These are phyloP conservation scores for Rhynchospora breviuscula DNA, from an alignment of 176 grass and related monocot species.

Conservation along the genomic window DNA sequence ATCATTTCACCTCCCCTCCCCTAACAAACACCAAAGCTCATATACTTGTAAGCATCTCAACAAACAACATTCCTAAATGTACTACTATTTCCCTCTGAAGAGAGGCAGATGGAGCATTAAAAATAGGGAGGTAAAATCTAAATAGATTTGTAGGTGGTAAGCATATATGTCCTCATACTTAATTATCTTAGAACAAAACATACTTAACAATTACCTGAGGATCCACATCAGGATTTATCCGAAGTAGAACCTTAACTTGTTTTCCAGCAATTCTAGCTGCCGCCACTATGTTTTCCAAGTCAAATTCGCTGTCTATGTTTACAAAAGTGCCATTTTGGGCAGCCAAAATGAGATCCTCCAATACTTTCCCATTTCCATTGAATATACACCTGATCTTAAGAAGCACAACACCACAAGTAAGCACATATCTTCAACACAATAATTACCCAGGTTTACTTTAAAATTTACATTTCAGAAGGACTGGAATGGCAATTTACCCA, in stretches of 20 bases:
- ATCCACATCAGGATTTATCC: conserved; percentile 98
- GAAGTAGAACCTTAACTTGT: conserved; percentile 86
- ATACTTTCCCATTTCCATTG: conserved; percentile 90
- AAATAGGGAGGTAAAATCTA: not conserved
- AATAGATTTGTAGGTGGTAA: not conserved
- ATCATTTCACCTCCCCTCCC: not conserved
- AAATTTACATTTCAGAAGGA: not conserved
- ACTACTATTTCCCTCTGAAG: not conserved
- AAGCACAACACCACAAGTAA: conserved; percentile 14
- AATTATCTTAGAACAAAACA: conserved; percentile 18
- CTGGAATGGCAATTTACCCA: not conserved
- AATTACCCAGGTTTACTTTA: not conserved
- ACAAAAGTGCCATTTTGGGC: conserved; percentile 84
- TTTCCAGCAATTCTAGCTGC: conserved; percentile 68
- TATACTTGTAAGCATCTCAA: not conserved
- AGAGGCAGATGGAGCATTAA: too few relatives aligned
- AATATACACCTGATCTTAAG: conserved; percentile 91
- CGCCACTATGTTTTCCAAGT: conserved; percentile 81
- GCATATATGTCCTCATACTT: not conserved
- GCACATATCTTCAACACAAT: not conserved
- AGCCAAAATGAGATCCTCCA: conserved; percentile 86
- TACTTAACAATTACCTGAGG: conserved; percentile 54
- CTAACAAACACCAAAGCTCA: not conserved
- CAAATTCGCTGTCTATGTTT: conserved; percentile 97
- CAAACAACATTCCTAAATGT: not conserved